Base-by-base conservation (phyloP, 2,329 filamentous ascomycete genomes). In the Phoma sp. region DNA sequence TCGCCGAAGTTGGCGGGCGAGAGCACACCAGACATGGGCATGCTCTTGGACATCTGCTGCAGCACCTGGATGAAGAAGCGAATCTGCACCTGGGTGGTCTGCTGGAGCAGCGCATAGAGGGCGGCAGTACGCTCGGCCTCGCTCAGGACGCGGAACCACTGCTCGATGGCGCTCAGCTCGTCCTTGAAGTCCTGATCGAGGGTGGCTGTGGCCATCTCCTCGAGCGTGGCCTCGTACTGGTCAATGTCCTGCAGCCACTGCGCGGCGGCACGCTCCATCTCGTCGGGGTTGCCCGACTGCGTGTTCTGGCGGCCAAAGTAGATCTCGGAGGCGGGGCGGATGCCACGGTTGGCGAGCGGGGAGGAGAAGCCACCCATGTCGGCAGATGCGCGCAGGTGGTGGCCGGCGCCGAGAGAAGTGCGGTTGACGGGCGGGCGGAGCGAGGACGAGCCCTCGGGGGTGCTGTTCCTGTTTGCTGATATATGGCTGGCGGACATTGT, bases 231-330 rank as follows among this genome's bases (percentile, higher is more conserved):
- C 81, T 99, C 95, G 70, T 97, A 97, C 76, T 98, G 93, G 74
- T 99, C 95, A 65, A 99, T 98, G 70, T 99, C 95, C 51, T 93
- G 92, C 68, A 99, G 93, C 95, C 95, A 99, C 77, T 99, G 93
- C 79, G 97, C 93, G 45, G 93, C 92, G 61, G 93, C 90, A 77
- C 93, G 93, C 75, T 98, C 95, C 75, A 95, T 88, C 76, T 98
- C 95, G 59, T 97, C 93, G 18, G 84, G 78, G 65, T 83, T 86
- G 63, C 90, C 72, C 29, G 88, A 67, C 81, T 83, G 67, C 86
- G 87, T 59, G 83, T 83, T 73, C 88, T 84, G 79, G 69, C 89
- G 90, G 61, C 90, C 93, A 75, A 93, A 96, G 75, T 86, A 86
- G 59, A 98, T 92, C 73, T 99, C 95, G 18, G 95, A 98, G 24